Base-by-base conservation (phyloP, 495 filamentous ascomycete genomes). In the Echria macrotheca region DNA sequence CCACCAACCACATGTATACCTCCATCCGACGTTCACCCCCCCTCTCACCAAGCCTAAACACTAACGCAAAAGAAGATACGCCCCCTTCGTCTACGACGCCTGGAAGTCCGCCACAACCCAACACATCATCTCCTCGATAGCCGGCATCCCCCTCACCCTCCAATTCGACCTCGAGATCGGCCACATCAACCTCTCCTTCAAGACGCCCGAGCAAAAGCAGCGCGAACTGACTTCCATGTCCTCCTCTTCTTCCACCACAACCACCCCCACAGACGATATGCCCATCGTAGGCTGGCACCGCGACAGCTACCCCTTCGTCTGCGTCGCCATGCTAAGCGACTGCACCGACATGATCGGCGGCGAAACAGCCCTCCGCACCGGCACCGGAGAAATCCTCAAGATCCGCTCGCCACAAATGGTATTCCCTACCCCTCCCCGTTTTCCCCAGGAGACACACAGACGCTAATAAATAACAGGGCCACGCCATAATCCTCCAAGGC, bases 271-370 rank as follows among this genome's bases (percentile, higher is more conserved):
- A 37, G 77, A 84, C 47, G 77, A 84, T 42, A 74, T 80, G 59
- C 60, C 65, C 19, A 79, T 87, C 40, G 82, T 86, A 19, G 82
- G 77, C 47, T 87, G 84, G 85, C 83, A 89, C 63, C 80, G 68
- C 24, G 85, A 89, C 55, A 83, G 80, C 54, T 87, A 87, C 57
- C 85, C 84, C 0, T 87, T 87, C 52, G 85, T 89, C 17, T 87
- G 85, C 55, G 83, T 89, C 31, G 72, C 81, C 11, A 87, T 87
- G 85, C 76, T 87, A 42, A 85, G 81, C 47, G 84, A 89, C 57
- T 82, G 80, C 37, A 77, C 71, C 1, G 69, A 72, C 22, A 89
- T 87, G 84, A 68, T 84, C 24, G 84, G 84, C 28, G 85, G 85
- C 5, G 85, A 87, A 64, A 87, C 84, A 14, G 83, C 80, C 8